Percentiles rank a stretch among this genome's conserved stretches.
Evolutionary conservation across 1,139 yeast species (phyloP).

Genomic region (Nakaseomyces uthaithaninus): DNA sequence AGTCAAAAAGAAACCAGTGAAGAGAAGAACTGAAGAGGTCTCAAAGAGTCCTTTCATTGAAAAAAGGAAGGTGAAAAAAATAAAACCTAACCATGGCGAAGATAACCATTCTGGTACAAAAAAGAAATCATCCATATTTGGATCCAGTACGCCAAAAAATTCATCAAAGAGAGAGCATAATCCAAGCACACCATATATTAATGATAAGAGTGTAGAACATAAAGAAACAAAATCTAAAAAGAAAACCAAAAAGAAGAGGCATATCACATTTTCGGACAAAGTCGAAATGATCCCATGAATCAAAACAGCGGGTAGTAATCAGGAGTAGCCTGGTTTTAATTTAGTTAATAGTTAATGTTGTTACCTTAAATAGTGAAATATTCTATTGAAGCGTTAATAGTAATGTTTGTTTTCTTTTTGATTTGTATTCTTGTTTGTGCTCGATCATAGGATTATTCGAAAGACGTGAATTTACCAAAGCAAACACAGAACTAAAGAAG

Average conservation of each 20-base stretch:
- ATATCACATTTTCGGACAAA: constrained; percentile 20
- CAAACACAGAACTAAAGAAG: too few species aligned
- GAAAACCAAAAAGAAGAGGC: constrained; percentile 12
- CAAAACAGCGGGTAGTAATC: too few species aligned
- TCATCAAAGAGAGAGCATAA: not conserved
- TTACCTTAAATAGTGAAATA: too few species aligned
- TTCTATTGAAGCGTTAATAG: too few species aligned
- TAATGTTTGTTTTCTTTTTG: too few species aligned
- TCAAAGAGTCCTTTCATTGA: constrained; percentile 2
- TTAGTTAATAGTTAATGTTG: too few species aligned
- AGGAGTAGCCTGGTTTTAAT: too few species aligned
- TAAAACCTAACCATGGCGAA: constrained; percentile 3
- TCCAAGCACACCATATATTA: constrained; percentile 15
- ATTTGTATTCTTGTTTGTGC: too few species aligned
- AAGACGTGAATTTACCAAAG: too few species aligned
- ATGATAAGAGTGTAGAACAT: constrained; percentile 12
- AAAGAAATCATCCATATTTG: constrained; percentile 30
- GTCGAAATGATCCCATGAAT: constrained; percentile 13
- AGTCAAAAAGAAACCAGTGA: constrained; percentile 6
- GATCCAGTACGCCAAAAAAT: constrained; percentile 15
- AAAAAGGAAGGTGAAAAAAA: constrained; percentile 6
- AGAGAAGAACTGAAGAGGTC: constrained; percentile 1
- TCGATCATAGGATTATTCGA: too few species aligned
- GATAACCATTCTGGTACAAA: constrained; percentile 19
- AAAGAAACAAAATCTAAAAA: constrained; percentile 8